Evolutionary conservation across 768 basidiomycete species (phyloP).

Genomic region (Boletus eberwhitei): DNA sequence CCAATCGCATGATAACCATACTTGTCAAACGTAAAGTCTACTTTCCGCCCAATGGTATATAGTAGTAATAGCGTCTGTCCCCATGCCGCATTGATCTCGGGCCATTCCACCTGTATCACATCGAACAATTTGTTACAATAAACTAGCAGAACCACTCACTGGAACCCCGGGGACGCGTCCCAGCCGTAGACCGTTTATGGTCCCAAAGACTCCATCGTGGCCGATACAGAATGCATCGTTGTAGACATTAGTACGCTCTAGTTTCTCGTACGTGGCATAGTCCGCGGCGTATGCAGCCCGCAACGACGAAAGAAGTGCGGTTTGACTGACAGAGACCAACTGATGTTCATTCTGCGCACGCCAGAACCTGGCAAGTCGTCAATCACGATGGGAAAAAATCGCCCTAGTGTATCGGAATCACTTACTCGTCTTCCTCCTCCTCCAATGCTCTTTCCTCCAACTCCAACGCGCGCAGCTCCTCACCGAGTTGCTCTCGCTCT

Average conservation of each 20-base stretch:
- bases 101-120: slow-evolving; percentile 83
- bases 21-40: slow-evolving; percentile 87
- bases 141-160: slow-evolving; percentile 41
- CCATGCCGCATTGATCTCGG: slow-evolving; percentile 99
- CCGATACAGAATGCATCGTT: slow-evolving; percentile 96
- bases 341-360: slow-evolving; percentile 71
- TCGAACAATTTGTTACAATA: slow-evolving; percentile 10
- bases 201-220: slow-evolving; percentile 92
- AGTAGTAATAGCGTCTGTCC: slow-evolving; percentile 90
- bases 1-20: slow-evolving; percentile 38
- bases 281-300: slow-evolving; percentile 78
- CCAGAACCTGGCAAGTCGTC: slow-evolving; percentile 65
- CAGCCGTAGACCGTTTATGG: slow-evolving; percentile 93
- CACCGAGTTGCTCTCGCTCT: slow-evolving; percentile 72
- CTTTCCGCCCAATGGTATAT: slow-evolving; percentile 87
- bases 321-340: slow-evolving; percentile 60
- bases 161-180: slow-evolving; percentile 83
- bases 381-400: not conserved
- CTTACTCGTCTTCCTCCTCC: slow-evolving; percentile 80
- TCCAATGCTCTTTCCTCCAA: slow-evolving; percentile 76
- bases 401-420: slow-evolving; percentile 12
- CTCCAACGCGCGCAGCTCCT: slow-evolving; percentile 68
- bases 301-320: slow-evolving; percentile 65
- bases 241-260: slow-evolving; percentile 91
- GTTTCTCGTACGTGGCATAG: slow-evolving; percentile 71